Evolutionary conservation across 371 early-diverging fungal species (phyloP).

Genomic region (Saksenaea vasiformis): DNA sequence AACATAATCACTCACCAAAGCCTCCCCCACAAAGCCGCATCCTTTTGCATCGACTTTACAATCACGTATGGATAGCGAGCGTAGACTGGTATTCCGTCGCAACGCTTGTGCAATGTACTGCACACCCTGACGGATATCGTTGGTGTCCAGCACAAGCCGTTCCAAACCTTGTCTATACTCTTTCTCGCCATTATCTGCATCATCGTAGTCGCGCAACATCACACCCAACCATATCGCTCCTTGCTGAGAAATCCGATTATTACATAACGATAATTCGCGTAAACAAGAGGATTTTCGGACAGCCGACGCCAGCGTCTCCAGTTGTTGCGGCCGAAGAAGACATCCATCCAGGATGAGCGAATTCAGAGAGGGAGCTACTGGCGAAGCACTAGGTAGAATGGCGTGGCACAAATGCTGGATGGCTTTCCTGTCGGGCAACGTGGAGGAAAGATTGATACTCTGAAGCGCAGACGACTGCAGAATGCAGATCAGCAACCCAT

Average conservation of each 20-base stretch:
- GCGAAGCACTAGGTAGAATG: conserved; percentile 11
- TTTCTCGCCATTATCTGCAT: conserved; percentile 1
- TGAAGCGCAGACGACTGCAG: conserved; percentile 28
- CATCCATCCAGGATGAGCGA: conserved; percentile 63
- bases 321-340: conserved; percentile 43
- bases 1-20: conserved; percentile 48
- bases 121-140: conserved; percentile 63
- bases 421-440: conserved; percentile 54
- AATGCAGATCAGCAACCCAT: neutral
- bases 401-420: conserved; percentile 59
- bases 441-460: conserved; percentile 35
- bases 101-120: conserved; percentile 66
- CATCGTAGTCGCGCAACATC: conserved; percentile 65
- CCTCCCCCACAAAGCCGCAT: conserved; percentile 58
- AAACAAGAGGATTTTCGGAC: conserved; percentile 53
- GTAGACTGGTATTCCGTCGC: conserved; percentile 56
- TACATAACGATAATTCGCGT: conserved; percentile 46
- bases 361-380: conserved; percentile 40
- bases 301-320: conserved; percentile 58
- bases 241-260: conserved; percentile 52
- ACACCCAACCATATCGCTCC: conserved; percentile 66
- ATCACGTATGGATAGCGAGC: conserved; percentile 48
- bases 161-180: conserved; percentile 39
- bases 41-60: conserved; percentile 62
- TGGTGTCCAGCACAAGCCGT: conserved; percentile 48